Conservation (phyloP, 2,329 filamentous ascomycete species). For the Xylaria sp. region DNA sequence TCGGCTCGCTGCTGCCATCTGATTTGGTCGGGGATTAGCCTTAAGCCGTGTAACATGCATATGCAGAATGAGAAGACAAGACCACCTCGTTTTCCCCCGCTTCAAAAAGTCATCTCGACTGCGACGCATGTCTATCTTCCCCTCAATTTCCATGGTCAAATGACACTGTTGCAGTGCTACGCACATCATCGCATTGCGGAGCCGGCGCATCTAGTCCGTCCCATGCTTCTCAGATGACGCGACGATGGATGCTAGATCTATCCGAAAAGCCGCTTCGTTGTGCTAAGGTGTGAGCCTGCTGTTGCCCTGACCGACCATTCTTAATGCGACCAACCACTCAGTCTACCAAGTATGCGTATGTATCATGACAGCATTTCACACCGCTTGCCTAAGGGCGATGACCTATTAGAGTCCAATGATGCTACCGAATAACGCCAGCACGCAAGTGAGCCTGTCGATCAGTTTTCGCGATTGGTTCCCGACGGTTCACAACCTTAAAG, state of each 20-base stretch:
- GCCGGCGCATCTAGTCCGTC: neutral
- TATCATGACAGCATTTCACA: slow-evolving; percentile 24
- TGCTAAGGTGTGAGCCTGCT: neutral
- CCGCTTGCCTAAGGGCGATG: slow-evolving; percentile 7
- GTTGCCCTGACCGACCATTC: neutral
- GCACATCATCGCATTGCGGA: slow-evolving; percentile 12
- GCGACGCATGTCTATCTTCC: slow-evolving; percentile 23
- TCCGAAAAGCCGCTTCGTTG: slow-evolving; percentile 2
- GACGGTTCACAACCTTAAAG: slow-evolving; percentile 4
- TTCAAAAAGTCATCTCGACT: slow-evolving; percentile 6
- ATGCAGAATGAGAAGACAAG: slow-evolving; percentile 22
- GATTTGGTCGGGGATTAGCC: slow-evolving; percentile 14
- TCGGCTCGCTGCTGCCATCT: slow-evolving; percentile 22
- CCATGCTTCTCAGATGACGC: neutral
- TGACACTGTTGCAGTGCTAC: slow-evolving; percentile 20
- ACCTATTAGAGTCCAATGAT: slow-evolving; percentile 16
- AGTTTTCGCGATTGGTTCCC: slow-evolving; percentile 20
- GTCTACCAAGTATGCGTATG: too few relatives aligned
- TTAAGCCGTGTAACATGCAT: slow-evolving; percentile 35
- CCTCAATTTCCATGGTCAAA: slow-evolving; percentile 29
- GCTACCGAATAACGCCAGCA: neutral
- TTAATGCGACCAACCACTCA: slow-evolving; percentile 6
- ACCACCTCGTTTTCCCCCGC: slow-evolving; percentile 21
- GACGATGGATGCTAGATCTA: slow-evolving; percentile 1
- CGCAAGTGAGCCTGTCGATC: slow-evolving; percentile 28